A percentile compares a stretch with the other conserved stretches of the same genome.
phyloP scores from a whole-genome alignment of 495 filamentous ascomycete species.

The Penicillium odoratum region DNA sequence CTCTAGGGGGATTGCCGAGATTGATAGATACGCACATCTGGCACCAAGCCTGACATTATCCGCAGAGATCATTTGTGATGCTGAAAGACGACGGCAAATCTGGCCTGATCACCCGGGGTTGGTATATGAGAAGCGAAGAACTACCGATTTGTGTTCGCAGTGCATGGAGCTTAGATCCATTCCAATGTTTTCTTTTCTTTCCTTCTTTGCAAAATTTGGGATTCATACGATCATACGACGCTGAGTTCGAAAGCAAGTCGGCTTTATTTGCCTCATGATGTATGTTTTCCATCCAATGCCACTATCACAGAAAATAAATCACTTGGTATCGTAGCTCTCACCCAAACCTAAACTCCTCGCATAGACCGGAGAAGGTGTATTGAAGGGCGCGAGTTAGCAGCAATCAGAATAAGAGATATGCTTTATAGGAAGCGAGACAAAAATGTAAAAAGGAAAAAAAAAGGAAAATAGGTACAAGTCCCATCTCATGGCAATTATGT shows the following conservation, averaged over 20 bases:
- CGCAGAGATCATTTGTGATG: slow-evolving; percentile 76
- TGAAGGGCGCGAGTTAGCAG: background rate
- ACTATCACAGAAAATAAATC: background rate
- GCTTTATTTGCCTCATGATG: background rate
- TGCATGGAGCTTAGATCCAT: background rate
- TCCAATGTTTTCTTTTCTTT: background rate
- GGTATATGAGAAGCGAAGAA: slow-evolving; percentile 3
- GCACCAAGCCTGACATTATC: slow-evolving; percentile 72
- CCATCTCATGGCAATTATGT: slow-evolving; percentile 28
- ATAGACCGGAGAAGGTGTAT: background rate
- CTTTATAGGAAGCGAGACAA: slow-evolving; percentile 13
- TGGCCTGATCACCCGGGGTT: slow-evolving; percentile 24
- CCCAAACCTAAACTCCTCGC: background rate
- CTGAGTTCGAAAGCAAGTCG: background rate
- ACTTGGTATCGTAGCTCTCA: background rate
- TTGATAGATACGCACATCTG: slow-evolving; percentile 69
- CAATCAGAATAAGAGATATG: background rate
- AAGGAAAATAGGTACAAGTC: slow-evolving; percentile 17
- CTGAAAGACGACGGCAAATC: slow-evolving; percentile 63
- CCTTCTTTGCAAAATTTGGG: background rate
- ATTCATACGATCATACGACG: background rate
- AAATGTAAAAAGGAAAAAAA: background rate
- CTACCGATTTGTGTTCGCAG: background rate
- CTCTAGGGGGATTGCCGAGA: slow-evolving; percentile 69
- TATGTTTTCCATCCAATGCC: background rate